phyloP scores from a whole-genome alignment of 495 filamentous ascomycete genomes.

The Penicillium verhagenii region DNA sequence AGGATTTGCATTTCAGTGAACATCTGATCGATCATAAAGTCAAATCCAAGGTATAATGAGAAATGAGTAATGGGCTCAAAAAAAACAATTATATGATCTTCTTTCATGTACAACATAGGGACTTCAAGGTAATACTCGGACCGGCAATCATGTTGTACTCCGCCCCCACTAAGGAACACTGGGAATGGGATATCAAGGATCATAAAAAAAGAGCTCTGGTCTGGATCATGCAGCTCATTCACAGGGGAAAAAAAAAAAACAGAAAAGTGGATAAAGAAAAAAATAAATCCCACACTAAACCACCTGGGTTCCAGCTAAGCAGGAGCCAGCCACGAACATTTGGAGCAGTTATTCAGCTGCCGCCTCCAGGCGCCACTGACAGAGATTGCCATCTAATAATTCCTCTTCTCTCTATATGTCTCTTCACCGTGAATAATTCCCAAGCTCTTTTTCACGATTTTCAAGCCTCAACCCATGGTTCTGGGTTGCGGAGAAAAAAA shows the following conservation, averaged over 20 bases:
- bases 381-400: background rate
- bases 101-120: no score
- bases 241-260: background rate
- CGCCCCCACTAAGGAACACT: background rate
- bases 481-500: background rate
- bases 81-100: no score
- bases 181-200: background rate
- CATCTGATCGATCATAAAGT: background rate
- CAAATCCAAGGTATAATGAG: no score
- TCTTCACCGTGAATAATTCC: no score
- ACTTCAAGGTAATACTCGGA: background rate
- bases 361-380: conserved; percentile 30
- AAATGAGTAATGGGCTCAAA: no score
- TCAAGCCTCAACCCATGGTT: no score
- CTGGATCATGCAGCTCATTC: background rate
- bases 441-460: no score
- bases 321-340: conserved; percentile 21
- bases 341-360: no score
- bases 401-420: no score
- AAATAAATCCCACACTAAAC: background rate
- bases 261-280: conserved; percentile 1
- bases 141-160: background rate
- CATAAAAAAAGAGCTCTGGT: background rate
- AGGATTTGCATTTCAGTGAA: background rate
- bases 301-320: conserved; percentile 10